Base-by-base conservation (phyloP, 768 basidiomycete species). In the Termitomyces sp. region DNA sequence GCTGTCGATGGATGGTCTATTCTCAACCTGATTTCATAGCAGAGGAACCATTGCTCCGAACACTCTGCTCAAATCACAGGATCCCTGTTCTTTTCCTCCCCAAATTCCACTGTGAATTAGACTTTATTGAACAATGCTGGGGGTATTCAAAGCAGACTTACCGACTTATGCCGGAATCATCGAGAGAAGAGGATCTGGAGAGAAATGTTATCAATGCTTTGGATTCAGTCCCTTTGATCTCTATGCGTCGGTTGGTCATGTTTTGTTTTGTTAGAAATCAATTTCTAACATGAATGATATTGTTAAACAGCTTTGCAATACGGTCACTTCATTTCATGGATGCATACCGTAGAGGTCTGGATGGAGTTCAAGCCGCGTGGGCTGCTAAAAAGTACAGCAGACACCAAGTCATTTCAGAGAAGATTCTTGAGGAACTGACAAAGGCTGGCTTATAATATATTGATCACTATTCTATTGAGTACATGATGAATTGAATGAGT, bases 21-120 rank as follows among this genome's bases (percentile, higher is more conserved):
- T 66, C 62, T n/a, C 63, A 75, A 47, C 71, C 70, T 0, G 71
- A 77, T 54, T 76, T 77, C 59, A 61, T 59, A 3, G 55, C 59
- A 34, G 59, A 48, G 18, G 50, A 62, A 37, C 60, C 64, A 7
- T 16, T 60, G 12, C 45, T 69, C 3, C 56, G 61, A 34, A 16
- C 46, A 39, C 10, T 33, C 36, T 52, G 6, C 0, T 10, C 1
- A n/a, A 41, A 9, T 39, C 24, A 28, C 3, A 4, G 36, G 8
- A 18, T 28, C 8, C 16, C 8, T 1, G 9, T 52, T 41, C 8
- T 52, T 5, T 52, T 52, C 36, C 24, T 39, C 5, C 24, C 2
- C 6, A 52, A 28, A 41, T 52, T 52, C 16, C 16, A 52, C n/a
- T 28, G 51, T 18, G 22, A 52, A 2, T 7, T 52, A 5, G 28